A percentile compares a stretch with the other conserved stretches of the same genome.
Conservation (phyloP, 75 land plant species). For the Pseudotsuga menziesii region DNA sequence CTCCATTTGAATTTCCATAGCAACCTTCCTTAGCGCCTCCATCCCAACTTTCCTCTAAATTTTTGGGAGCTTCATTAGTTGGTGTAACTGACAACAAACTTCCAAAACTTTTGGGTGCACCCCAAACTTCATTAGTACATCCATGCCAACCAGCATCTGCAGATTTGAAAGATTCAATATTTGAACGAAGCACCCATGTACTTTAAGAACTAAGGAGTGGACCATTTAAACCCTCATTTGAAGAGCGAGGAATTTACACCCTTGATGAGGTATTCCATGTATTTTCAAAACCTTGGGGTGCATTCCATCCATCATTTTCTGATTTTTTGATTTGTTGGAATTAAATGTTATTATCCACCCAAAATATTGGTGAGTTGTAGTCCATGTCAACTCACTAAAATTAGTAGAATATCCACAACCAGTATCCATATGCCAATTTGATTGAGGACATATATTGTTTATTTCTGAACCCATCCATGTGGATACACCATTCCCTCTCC, state of each 20-base stretch:
- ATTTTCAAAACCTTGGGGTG: background rate
- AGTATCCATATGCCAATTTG: background rate
- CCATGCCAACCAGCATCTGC: background rate
- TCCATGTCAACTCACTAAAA: background rate
- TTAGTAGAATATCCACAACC: background rate
- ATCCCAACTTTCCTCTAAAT: background rate
- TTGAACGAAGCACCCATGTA: too few relatives aligned
- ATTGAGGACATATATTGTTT: background rate
- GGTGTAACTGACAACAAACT: background rate
- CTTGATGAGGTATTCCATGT: background rate
- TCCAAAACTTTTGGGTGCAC: background rate
- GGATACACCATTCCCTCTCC: background rate
- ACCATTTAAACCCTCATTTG: slow-evolving; percentile 4
- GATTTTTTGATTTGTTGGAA: background rate
- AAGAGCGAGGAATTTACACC: background rate
- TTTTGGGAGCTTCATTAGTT: background rate
- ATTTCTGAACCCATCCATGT: slow-evolving; percentile 5
- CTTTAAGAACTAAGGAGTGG: background rate
- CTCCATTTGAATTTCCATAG: background rate
- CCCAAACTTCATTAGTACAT: slow-evolving; percentile 4
- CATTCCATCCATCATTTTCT: background rate
- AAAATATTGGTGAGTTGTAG: background rate
- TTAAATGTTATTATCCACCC: background rate
- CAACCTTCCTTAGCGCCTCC: background rate
- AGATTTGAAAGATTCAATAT: background rate